These are phyloP conservation scores for Candida cerambycidarum DNA, from an alignment of 805 yeast genomes.

Conservation along the genomic window DNA sequence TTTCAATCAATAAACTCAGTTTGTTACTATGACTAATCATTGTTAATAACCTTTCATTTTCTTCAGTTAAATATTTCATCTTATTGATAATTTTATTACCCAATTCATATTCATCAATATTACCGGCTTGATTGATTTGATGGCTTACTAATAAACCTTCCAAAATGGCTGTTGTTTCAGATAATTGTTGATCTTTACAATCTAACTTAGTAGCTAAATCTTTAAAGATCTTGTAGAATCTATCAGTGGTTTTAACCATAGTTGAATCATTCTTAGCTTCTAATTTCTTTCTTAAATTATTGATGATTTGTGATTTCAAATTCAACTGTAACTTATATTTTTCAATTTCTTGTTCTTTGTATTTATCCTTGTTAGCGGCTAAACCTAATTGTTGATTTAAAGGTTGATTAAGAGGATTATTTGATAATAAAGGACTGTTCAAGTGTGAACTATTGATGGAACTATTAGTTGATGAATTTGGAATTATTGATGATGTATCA, in stretches of 20 bases:
- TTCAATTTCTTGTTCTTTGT: conserved; percentile 23
- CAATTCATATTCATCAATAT: conserved; percentile 69
- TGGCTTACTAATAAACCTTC: conserved; percentile 52
- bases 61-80: conserved; percentile 58
- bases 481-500: not conserved
- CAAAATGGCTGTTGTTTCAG: conserved; percentile 59
- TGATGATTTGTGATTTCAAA: conserved; percentile 50
- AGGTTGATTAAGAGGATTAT: conserved; percentile 1
- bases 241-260: conserved; percentile 16
- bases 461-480: conserved; percentile 1
- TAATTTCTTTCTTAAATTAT: conserved; percentile 36
- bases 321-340: conserved; percentile 50
- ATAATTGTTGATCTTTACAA: conserved; percentile 49
- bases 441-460: conserved; percentile 4
- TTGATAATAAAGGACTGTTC: conserved; percentile 3
- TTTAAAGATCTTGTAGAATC: conserved; percentile 43
- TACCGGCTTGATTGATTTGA: conserved; percentile 32
- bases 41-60: conserved; percentile 67
- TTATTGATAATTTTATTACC: conserved; percentile 71
- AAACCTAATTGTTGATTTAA: conserved; percentile 5
- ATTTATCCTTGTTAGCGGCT: not conserved
- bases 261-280: conserved; percentile 14
- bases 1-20: conserved; percentile 66
- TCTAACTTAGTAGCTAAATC: conserved; percentile 49
- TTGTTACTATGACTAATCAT: conserved; percentile 77